Evolutionary conservation across 495 filamentous ascomycete species (phyloP), one percentile per base, ranked within the genome.

Genomic region (Xylaria curta): DNA sequence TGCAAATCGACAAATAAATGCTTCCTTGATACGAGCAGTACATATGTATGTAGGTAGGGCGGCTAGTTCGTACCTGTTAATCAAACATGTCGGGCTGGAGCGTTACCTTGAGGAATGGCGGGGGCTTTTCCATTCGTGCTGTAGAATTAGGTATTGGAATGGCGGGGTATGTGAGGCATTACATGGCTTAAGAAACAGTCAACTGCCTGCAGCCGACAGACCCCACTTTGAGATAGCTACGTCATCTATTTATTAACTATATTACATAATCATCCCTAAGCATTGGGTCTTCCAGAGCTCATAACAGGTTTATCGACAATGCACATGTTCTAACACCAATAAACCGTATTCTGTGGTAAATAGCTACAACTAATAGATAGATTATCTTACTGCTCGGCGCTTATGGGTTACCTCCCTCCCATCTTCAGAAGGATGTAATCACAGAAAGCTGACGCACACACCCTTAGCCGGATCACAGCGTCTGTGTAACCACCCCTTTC

Each of bases 141-240:
- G 38, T 13, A 42, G 24, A 31, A 31, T 31, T 31, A 31, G 28
- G 31, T 66, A 46, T 51, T 31, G 33, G 13, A 56, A 53, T 56
- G 49, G 65, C 65, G 49, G 65, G 65, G 65, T 67, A 54, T 19
- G 6, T 31, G 10, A 54, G 19, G 49, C 3, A 26, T 38, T 38
- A 38, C 8, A 4, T 31, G 33, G 33, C 6, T 38, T 21, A 42
- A 5, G 6, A 31, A n/a, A 15, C 21, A 1, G 13, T 5, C 65
- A 67, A 49, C 65, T 67, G 65, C 65, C 56, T 5, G 28, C 65
- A 67, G 63, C 31, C 44, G 63, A 15, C 44, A 15, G 1, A 38
- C 58, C 58, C 58, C 58, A 60, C 19, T 31, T 60, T n/a, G 28
- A 12, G 54, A 36, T 28, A 40, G 12, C 31, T 63, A 63, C 60